Base-by-base conservation (phyloP, 2,329 filamentous ascomycete species). In the Didymella pomorum region DNA sequence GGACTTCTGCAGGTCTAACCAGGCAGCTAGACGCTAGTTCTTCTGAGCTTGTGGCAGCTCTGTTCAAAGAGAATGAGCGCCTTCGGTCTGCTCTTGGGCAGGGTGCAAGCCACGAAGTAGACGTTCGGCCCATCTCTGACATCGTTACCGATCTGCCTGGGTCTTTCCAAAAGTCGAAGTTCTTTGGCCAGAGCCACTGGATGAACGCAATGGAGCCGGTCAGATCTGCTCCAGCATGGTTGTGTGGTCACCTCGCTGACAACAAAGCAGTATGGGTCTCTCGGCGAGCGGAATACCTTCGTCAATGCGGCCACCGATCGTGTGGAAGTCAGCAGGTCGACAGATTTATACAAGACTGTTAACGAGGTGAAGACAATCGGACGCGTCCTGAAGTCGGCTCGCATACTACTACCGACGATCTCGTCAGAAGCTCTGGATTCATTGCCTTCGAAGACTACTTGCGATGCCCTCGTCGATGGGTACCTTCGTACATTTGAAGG, bases 141-240 rank as follows among this genome's bases (percentile, higher is more conserved):
- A 56, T 52, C 14, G 23, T 56, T 11, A 45, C 44, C n/a, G 56
- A 58, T 8, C 23, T 51, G 10, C 23, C 60, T 16, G 63, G 62
- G 2, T 56, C 58, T 3, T 73, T 72, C 28, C 54, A 84, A 51
- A 88, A 88, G 65, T 81, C 80, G 0, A 80, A 84, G 0, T 71
- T 86, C 3, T 84, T 86, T 62, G 85, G 85, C 2, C 81, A 81
- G 63, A 85, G 81, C 29, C 83, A 86, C 64, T 86, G 83, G 70
- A 52, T 66, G 46, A 73, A 72, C 18, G 59, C 61, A 9, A 52
- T 74, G 25, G 71, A 72, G 18, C 69, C 69, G 33, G 69, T 71
- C 56, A 54, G 80, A 23, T 33, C 4, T 3, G 3, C 2, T 25
- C 7, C 8, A 28, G 7, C 2, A 12, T 16, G 29, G 12, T 26